Base-by-base conservation (phyloP, 2,329 filamentous ascomycete genomes). In the Tympanopsis confertula region DNA sequence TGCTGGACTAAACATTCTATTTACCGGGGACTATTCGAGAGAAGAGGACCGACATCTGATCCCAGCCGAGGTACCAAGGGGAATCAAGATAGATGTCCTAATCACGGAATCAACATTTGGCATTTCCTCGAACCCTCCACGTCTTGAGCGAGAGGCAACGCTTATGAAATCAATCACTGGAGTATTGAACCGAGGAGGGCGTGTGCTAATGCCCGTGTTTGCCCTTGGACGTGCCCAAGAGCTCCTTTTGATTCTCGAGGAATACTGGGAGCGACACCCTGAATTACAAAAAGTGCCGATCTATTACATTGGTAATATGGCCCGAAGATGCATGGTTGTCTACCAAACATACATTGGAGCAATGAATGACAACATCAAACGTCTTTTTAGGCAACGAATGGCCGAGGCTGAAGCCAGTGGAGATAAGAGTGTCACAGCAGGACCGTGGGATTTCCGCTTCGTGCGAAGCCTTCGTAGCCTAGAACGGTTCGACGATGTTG, bases 311-410 rank as follows among this genome's bases (percentile, higher is more conserved):
- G 91, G 86, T 50, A 94, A 94, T 50, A 74, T 96, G 30, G 91
- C 91, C 1, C 71, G 89, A 44, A 91, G 94, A 59, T 98, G 91
- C 63, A 98, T 98, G 91, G 76, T 95, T 20, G 87, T 96, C 3
- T 98, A 98, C 55, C 91, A 96, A 57, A 98, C 91, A 2, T 98
- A 96, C 51, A 86, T 96, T 36, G 86, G 88, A 36, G 87, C 88
- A 39, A 98, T 98, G 91, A 98, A 98, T 56, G 89, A 96, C 53
- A 96, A 95, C 51, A 96, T 98, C 66, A 95, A 94, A 58, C 77
- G 86, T 10, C 73, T 94, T n/a, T 95, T 95, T 60, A 74, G 83
- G 38, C 87, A 93, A 58, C 78, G 86, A 35, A 93, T 94, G 77
- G 86, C 86, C 3, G 86, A 94, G 55, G 85, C 86, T 7, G 86